phyloP scores from a whole-genome alignment of 345 rosid genomes.

The Ceriops tagal region DNA sequence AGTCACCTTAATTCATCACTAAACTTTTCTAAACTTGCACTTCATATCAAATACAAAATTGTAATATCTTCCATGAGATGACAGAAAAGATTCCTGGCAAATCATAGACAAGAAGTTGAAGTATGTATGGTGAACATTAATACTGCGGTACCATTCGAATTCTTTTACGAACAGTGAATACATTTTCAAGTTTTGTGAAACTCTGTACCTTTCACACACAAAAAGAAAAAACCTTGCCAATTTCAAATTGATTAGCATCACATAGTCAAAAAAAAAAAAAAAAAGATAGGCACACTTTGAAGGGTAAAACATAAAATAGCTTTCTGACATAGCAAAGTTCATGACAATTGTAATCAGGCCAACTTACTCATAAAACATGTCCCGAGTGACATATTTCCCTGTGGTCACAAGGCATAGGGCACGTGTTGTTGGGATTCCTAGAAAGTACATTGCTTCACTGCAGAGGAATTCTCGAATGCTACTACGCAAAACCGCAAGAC shows the following conservation, averaged over 20 bases:
- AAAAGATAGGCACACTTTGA: not conserved
- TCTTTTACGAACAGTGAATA: not conserved
- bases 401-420: constrained; percentile 91
- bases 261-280: not conserved
- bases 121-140: not conserved
- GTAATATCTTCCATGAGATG: too few species aligned
- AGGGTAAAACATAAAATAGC: not conserved
- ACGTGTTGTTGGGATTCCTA: constrained; percentile 97
- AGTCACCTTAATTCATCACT: not conserved
- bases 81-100: too few species aligned
- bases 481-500: constrained; percentile 93
- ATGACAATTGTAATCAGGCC: not conserved
- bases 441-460: constrained; percentile 85
- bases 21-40: not conserved
- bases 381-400: constrained; percentile 86
- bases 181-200: not conserved
- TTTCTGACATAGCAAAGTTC: not conserved
- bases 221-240: not conserved
- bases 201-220: not conserved
- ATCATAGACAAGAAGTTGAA: too few species aligned
- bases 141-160: not conserved
- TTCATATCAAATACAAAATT: too few species aligned
- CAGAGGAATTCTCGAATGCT: constrained; percentile 95
- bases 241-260: constrained; percentile 1
- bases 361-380: constrained; percentile 98